These are phyloP conservation scores for Earliella scabrosa DNA, from an alignment of 1,284 basidiomycete species.

Conservation along the genomic window DNA sequence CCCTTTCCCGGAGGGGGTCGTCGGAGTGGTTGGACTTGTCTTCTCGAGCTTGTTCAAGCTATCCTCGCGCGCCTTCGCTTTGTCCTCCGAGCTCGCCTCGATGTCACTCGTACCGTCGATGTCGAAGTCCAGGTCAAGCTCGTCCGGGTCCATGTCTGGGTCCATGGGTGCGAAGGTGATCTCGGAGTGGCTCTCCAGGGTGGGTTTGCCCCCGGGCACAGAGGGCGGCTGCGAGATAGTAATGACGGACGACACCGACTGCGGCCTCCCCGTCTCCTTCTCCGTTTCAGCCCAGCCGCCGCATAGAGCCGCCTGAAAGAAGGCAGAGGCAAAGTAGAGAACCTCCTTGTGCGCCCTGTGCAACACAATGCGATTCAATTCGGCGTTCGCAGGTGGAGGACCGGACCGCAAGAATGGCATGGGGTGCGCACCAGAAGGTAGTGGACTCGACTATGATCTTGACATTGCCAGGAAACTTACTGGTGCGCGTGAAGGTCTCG, in stretches of 20 bases:
- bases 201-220: constrained; percentile 50
- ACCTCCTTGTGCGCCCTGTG: constrained; percentile 84
- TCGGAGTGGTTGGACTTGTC: constrained; percentile 16
- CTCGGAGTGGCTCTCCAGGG: constrained; percentile 47
- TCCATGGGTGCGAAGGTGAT: constrained; percentile 64
- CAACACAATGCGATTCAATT: background rate
- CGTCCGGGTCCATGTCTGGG: constrained; percentile 50
- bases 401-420: background rate
- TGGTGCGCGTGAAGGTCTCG: constrained; percentile 68
- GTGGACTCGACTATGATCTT: constrained; percentile 85
- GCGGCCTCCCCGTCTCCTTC: constrained; percentile 68
- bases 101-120: constrained; percentile 43
- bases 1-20: constrained; percentile 13
- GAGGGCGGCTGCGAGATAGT: constrained; percentile 77
- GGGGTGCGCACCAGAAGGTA: constrained; percentile 72
- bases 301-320: constrained; percentile 83
- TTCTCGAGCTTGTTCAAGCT: constrained; percentile 39
- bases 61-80: constrained; percentile 35
- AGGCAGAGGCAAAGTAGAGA: constrained; percentile 82
- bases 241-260: constrained; percentile 78
- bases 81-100: constrained; percentile 27
- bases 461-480: constrained; percentile 75
- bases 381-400: background rate
- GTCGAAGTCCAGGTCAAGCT: constrained; percentile 46
- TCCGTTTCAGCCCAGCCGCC: constrained; percentile 78